Evolutionary conservation across 495 filamentous ascomycete genomes (phyloP), one percentile per base, ranked within the genome.

Genomic region (Aspergillus bridgeri): DNA sequence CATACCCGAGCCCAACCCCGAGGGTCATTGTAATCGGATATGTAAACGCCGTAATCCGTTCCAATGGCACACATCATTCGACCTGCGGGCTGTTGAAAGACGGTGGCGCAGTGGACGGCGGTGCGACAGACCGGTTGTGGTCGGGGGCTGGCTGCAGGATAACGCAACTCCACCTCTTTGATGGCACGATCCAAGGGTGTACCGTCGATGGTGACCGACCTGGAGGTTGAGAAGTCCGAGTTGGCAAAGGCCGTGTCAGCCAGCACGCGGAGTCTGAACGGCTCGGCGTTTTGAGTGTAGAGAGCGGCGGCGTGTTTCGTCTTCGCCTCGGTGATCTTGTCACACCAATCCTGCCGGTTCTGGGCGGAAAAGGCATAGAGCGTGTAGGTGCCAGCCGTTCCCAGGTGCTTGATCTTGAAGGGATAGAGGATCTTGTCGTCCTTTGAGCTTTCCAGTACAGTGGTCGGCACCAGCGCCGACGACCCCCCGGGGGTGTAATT

Each of bases 361-460:
- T 85, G 79, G 2, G 85, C 81, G 1, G 82, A 85, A 24, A 85
- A 81, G 1, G 93, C 91, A 62, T 94, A 98, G 3, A 99, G 81
- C 3, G 87, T 95, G 69, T 96, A 98, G 3, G 80, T 82, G 55
- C 92, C 89, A 9, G 74, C 72, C 53, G 91, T 87, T 7, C 94
- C 94, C n/a, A 99, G 82, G 74, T 99, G 95, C 70, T 96, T 96
- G 69, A 99, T 86, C 59, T 86, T 87, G 83, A 99, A 98, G 4
- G 95, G 94, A 67, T 89, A 98, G 59, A 98, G 79, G 42, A 95
- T 85, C 69, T 85, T 91, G 57, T 92, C 90, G 61, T 92, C 88
- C 53, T 81, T 85, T 5, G 75, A 67, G 45, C 50, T 75, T 15
- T 87, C 84, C 8, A 83, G 65, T 15, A 68, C 67, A 5, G 86